Evolutionary conservation across 1,284 basidiomycete genomes (phyloP).

Genomic region (Earliella scabrosa): DNA sequence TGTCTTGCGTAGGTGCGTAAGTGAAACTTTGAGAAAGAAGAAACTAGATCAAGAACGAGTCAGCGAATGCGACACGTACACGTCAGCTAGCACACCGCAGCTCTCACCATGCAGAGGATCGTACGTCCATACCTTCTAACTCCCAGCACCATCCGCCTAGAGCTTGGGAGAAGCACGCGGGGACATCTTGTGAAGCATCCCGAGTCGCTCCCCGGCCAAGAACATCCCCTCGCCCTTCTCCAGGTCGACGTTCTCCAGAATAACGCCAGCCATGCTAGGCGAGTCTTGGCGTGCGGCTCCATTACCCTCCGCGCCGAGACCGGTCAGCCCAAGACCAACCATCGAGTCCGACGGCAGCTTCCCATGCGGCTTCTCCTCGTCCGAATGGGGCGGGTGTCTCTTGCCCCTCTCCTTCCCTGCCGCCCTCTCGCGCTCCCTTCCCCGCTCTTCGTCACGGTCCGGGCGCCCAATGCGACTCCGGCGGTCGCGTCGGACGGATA

Average conservation of each 20-base stretch:
- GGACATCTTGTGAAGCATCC: conserved; percentile 13
- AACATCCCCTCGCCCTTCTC: conserved; percentile 29
- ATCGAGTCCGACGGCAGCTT: conserved; percentile 24
- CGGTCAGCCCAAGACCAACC: conserved; percentile 29
- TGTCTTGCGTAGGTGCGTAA: not conserved
- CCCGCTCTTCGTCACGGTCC: conserved; percentile 11
- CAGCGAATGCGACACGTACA: not conserved
- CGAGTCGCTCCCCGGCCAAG: conserved; percentile 18
- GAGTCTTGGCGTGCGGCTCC: conserved; percentile 14
- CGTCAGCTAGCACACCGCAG: not conserved
- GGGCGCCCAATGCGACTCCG: conserved; percentile 19
- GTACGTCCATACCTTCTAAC: not conserved
- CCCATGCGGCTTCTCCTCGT: conserved; percentile 19
- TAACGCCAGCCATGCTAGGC: conserved; percentile 17
- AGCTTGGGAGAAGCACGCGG: conserved; percentile 30
- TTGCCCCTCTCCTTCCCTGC: not conserved
- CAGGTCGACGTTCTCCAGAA: conserved; percentile 25
- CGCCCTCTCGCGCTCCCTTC: conserved; percentile 17
- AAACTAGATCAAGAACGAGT: not conserved
- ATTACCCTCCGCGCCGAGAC: conserved; percentile 17
- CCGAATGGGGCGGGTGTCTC: not conserved
- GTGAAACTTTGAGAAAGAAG: not conserved
- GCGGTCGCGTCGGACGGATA: conserved; percentile 31
- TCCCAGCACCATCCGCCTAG: not conserved
- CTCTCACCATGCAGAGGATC: not conserved